Percentiles rank a stretch among this genome's conserved stretches.
phyloP scores from a whole-genome alignment of 805 yeast genomes.

The Ogataea thermomethanolica region DNA sequence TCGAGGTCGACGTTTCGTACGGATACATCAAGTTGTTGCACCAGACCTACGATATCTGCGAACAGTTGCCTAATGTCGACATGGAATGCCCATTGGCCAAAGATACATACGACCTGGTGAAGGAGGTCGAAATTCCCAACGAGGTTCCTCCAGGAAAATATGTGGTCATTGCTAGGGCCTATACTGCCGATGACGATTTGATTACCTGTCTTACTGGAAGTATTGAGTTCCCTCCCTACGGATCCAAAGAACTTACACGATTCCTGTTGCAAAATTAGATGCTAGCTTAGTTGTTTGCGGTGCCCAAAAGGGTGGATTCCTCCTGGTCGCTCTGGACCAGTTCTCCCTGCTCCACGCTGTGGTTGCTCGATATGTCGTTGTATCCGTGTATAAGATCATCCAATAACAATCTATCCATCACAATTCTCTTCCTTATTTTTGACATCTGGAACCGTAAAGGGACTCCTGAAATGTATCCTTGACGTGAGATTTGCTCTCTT shows the following conservation, averaged over 20 bases:
- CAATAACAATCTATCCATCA: constrained; percentile 24
- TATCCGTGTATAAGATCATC: constrained; percentile 25
- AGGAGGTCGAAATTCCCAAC: constrained; percentile 77
- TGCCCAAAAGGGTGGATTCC: constrained; percentile 8
- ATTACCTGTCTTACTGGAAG: constrained; percentile 82
- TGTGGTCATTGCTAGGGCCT: constrained; percentile 84
- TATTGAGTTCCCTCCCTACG: constrained; percentile 48
- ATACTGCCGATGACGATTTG: constrained; percentile 73
- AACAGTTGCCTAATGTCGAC: constrained; percentile 77
- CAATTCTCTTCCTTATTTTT: constrained; percentile 43
- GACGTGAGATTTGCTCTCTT: constrained; percentile 46
- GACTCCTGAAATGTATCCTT: constrained; percentile 56
- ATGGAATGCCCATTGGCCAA: constrained; percentile 75
- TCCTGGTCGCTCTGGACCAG: constrained; percentile 4
- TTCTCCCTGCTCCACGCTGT: constrained; percentile 7
- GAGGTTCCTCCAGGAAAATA: constrained; percentile 97
- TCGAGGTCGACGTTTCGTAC: constrained; percentile 87
- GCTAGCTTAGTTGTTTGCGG: constrained; percentile 1
- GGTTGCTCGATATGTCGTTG: constrained; percentile 23
- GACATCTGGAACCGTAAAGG: constrained; percentile 62
- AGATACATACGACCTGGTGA: constrained; percentile 65
- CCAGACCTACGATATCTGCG: constrained; percentile 92
- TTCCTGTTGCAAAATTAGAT: constrained; percentile 1
- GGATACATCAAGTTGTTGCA: constrained; percentile 87
- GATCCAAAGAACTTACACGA: neutral